A percentile compares a stretch with the other conserved stretches of the same genome.
These are phyloP conservation scores for Amoeboaphelidium protococcarum DNA, from an alignment of 371 early-diverging fungal genomes.

Conservation along the genomic window DNA sequence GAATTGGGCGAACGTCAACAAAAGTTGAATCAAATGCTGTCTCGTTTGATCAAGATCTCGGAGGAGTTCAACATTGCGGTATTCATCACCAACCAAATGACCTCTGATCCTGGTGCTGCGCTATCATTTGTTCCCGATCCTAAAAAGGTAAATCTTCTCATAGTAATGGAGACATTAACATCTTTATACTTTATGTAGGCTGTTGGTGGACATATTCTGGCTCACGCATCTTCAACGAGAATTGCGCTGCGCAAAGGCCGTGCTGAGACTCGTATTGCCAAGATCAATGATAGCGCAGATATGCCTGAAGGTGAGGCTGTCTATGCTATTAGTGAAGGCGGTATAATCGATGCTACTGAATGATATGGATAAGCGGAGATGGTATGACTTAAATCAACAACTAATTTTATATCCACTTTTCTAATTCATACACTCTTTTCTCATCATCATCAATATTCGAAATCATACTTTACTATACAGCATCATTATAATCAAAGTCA, in stretches of 20 bases:
- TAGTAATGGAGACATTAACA: constrained; percentile 1
- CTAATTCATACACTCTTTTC: no score
- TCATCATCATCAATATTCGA: no score
- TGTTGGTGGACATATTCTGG: background rate
- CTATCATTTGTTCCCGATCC: constrained; percentile 57
- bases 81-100: constrained; percentile 48
- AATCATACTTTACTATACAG: no score
- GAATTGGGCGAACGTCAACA: constrained; percentile 77
- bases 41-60: constrained; percentile 41
- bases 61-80: constrained; percentile 42
- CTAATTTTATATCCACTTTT: no score
- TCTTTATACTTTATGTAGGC: background rate
- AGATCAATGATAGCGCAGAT: constrained; percentile 60
- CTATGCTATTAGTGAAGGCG: constrained; percentile 34
- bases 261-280: constrained; percentile 57
- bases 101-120: constrained; percentile 23
- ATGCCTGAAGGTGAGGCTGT: constrained; percentile 16
- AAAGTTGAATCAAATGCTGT: constrained; percentile 49
- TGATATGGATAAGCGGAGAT: no score
- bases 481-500: no score
- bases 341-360: constrained; percentile 32
- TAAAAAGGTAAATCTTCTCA: constrained; percentile 35
- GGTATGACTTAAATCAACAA: no score
- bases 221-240: constrained; percentile 26
- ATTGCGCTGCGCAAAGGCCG: constrained; percentile 59